Conservation (phyloP, 176 grass and related monocot genomes). For the Carex parvula region DNA sequence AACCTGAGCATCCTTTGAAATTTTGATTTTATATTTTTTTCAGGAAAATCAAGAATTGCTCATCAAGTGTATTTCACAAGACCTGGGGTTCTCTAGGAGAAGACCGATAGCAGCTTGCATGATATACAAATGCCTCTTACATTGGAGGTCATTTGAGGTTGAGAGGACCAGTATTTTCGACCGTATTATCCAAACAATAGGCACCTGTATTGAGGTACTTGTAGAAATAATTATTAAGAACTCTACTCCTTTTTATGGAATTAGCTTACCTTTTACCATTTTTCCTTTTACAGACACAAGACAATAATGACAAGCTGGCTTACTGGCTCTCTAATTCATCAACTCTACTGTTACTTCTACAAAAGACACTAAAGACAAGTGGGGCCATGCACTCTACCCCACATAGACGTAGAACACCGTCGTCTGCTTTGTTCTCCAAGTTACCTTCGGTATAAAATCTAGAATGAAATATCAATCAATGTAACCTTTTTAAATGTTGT, state of each 20-base stretch:
- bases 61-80: slow-evolving; percentile 96
- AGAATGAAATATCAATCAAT: slow-evolving; percentile 17
- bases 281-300: slow-evolving; percentile 51
- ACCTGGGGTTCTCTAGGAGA: slow-evolving; percentile 80
- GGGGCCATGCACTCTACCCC: slow-evolving; percentile 69
- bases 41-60: slow-evolving; percentile 97
- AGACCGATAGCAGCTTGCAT: slow-evolving; percentile 91
- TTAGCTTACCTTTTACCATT: slow-evolving; percentile 1
- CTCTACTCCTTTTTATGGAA: slow-evolving; percentile 9
- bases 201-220: slow-evolving; percentile 70
- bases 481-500: slow-evolving; percentile 12
- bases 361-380: slow-evolving; percentile 93
- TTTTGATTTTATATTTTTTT: slow-evolving; percentile 22
- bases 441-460: slow-evolving; percentile 72
- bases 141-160: slow-evolving; percentile 99
- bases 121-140: slow-evolving; percentile 93
- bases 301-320: slow-evolving; percentile 73
- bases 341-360: slow-evolving; percentile 79
- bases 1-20: slow-evolving; percentile 26
- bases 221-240: neutral
- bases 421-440: slow-evolving; percentile 76
- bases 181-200: slow-evolving; percentile 89
- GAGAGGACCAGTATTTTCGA: slow-evolving; percentile 95
- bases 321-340: slow-evolving; percentile 99
- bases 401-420: slow-evolving; percentile 76